phyloP scores from a whole-genome alignment of 441 rosid species.

The Jatropha podagrica region DNA sequence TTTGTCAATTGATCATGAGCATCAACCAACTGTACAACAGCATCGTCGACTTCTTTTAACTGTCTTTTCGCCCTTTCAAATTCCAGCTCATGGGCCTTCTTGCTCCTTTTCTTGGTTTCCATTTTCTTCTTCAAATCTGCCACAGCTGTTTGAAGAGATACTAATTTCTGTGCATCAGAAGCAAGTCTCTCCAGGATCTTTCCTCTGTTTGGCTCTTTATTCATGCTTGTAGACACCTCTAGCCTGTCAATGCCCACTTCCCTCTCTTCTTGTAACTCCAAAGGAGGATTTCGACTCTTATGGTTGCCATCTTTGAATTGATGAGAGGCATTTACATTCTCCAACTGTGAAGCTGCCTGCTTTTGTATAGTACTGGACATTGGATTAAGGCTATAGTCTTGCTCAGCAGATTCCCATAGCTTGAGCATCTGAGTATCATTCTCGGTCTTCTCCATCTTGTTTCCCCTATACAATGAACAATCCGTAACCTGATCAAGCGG shows the following conservation, averaged over 20 bases:
- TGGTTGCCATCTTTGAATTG: constrained; percentile 29
- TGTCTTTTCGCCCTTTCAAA: constrained; percentile 52
- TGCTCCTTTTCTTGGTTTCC: constrained; percentile 53
- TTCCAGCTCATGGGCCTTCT: constrained; percentile 49
- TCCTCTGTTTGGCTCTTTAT: constrained; percentile 34
- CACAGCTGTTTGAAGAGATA: constrained; percentile 52
- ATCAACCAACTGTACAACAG: constrained; percentile 52
- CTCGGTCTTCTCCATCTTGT: constrained; percentile 36
- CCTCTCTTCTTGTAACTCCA: constrained; percentile 45
- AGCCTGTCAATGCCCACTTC: constrained; percentile 57
- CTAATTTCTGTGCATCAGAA: constrained; percentile 65
- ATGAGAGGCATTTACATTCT: constrained; percentile 13
- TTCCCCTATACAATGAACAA: constrained; percentile 46
- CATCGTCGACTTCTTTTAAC: constrained; percentile 65
- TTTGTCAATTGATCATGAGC: constrained; percentile 48
- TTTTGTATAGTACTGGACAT: constrained; percentile 28
- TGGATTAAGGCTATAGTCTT: constrained; percentile 30
- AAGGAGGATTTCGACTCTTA: constrained; percentile 41
- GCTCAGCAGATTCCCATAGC: constrained; percentile 57
- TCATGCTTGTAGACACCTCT: constrained; percentile 46
- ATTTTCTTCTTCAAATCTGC: constrained; percentile 62
- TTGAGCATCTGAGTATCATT: constrained; percentile 55
- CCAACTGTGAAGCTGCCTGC: constrained; percentile 22
- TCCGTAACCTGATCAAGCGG: constrained; percentile 84
- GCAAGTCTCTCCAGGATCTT: constrained; percentile 71